A percentile compares a stretch with the other conserved stretches of the same genome.
phyloP scores from a whole-genome alignment of 352 stramenopile genomes.

The Phytophthora parvispora region DNA sequence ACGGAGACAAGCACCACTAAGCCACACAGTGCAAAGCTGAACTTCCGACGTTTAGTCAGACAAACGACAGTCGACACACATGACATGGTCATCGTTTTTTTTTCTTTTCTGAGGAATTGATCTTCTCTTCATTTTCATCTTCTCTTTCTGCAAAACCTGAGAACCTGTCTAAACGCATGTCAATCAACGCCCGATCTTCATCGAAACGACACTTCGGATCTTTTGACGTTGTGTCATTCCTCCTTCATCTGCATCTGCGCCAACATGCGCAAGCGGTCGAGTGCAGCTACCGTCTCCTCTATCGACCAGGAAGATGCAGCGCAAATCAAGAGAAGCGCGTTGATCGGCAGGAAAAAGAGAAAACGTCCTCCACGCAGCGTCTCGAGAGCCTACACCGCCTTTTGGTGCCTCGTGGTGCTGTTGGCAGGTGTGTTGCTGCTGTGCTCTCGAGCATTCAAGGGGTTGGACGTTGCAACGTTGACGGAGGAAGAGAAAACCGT shows the following conservation, averaged over 20 bases:
- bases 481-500: constrained; percentile 18
- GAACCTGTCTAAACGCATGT: not conserved
- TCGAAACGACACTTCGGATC: constrained; percentile 24
- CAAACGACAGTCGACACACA: not conserved
- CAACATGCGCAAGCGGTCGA: constrained; percentile 17
- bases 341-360: constrained; percentile 13
- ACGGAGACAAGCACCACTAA: not conserved
- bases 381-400: constrained; percentile 1
- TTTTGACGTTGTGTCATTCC: not conserved
- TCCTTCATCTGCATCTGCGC: not conserved
- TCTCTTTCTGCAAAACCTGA: not conserved
- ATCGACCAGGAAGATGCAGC: not conserved
- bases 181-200: constrained; percentile 13
- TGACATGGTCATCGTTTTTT: no score
- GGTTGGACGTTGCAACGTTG: no score
- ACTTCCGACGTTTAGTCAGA: not conserved
- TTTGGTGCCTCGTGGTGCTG: constrained; percentile 19
- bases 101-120: not conserved
- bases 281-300: not conserved
- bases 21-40: not conserved
- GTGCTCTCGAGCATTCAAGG: not conserved
- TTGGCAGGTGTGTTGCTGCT: constrained; percentile 15
- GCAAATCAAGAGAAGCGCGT: constrained; percentile 1
- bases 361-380: not conserved
- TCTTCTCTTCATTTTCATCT: not conserved